Base-by-base conservation (phyloP, 192 early-diverging fungal genomes). In the Coemansia sp. region DNA sequence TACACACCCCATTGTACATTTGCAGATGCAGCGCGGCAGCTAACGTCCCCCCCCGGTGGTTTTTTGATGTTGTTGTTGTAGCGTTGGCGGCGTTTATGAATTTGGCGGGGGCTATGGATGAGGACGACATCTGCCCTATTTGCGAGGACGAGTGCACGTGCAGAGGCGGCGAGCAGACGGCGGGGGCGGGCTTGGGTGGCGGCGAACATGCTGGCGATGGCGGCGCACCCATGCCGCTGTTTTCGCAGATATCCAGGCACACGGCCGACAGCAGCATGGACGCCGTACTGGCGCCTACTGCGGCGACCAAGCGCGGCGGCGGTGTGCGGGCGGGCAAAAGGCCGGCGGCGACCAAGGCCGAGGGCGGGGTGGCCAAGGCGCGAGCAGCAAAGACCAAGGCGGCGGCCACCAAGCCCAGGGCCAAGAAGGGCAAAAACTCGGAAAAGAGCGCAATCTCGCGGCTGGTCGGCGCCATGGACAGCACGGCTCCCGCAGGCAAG, bases 101-200 rank as follows among this genome's bases (percentile, higher is more conserved):
- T 67, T 60, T 53, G 15, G 65, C 66, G 8, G 61, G 43, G 25
- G 78, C 70, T 41, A 68, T 72, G 73, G 78, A 81, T 27, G 78
- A 81, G 29, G 78, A 81, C 61, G 78, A 81, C 38, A 81, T 81
- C 17, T 81, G 78, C 32, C 78, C 78, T 10, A 81, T 81, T 38
- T 81, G 78, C 59, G 78, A 81, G 56, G 78, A 81, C 54, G 78
- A 81, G 39, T 81, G 78, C 56, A 75, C 69, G 7, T 81, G 78
- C 39, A 62, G 51, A 41, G 39, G 38, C 24, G 27, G 51, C 29
- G 51, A 27, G 17, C 20, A 49, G 19, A 24, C 46, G 2, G 46
- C 10, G n/a, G n/a, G n/a, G n/a, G 54, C 35, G 60, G 43, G 8
- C 41, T 11, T 14, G 40, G 43, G 4, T 51, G 29, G 11, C 17